phyloP scores from a whole-genome alignment of 164 flowering plant genomes.

The Protea cynaroides region DNA sequence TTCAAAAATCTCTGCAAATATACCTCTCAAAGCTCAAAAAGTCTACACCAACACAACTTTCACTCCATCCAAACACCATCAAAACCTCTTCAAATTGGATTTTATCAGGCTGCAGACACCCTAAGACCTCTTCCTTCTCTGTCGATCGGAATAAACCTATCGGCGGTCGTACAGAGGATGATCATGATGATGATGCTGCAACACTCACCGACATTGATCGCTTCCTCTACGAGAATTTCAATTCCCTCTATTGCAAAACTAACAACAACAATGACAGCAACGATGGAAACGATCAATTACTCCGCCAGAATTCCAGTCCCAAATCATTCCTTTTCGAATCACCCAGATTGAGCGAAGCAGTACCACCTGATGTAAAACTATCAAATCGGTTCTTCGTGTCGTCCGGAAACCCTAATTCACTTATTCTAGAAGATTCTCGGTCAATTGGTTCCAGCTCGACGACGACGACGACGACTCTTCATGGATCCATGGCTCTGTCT shows the following conservation, averaged over 20 bases:
- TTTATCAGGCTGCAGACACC: constrained; percentile 51
- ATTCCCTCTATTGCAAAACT: constrained; percentile 36
- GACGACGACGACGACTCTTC: no score
- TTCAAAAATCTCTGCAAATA: constrained; percentile 45
- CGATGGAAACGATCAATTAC: background rate
- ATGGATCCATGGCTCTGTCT: background rate
- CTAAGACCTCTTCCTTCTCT: constrained; percentile 56
- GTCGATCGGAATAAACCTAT: constrained; percentile 13
- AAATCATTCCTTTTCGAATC: constrained; percentile 15
- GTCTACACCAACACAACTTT: constrained; percentile 5
- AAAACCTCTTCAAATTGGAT: constrained; percentile 26
- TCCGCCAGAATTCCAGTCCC: background rate
- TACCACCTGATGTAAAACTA: constrained; percentile 29
- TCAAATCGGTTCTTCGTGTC: constrained; percentile 44
- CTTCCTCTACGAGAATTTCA: constrained; percentile 65
- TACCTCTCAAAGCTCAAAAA: constrained; percentile 53
- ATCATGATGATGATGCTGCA: constrained; percentile 24
- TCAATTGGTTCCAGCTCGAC: background rate
- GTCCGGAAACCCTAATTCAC: constrained; percentile 34
- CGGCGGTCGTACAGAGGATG: background rate
- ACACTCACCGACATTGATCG: constrained; percentile 61
- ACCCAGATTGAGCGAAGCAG: constrained; percentile 22
- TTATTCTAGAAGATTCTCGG: constrained; percentile 17
- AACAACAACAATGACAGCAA: constrained; percentile 5
- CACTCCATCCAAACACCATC: background rate